Percentiles rank a stretch among this genome's conserved stretches.
Evolutionary conservation across 148 eudicot genomes (phyloP).

Genomic region (Pouteria glomerata): DNA sequence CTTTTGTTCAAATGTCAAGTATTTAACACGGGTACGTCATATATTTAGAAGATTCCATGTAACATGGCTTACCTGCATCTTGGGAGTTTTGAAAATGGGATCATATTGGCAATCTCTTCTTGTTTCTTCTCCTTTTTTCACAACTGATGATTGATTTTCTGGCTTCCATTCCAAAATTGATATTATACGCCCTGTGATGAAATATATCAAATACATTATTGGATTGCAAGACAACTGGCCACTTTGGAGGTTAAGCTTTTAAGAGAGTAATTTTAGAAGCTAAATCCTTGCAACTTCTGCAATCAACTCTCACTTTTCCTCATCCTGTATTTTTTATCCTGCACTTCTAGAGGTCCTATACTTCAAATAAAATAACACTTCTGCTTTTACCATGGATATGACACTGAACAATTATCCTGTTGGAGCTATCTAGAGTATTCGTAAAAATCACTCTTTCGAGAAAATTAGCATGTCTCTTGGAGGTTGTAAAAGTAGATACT

Average conservation of each 20-base stretch:
- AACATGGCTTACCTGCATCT: no score
- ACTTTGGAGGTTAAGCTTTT: neutral
- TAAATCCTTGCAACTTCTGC: no score
- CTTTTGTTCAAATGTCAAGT: no score
- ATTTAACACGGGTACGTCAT: no score
- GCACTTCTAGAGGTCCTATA: neutral
- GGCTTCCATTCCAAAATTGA: neutral
- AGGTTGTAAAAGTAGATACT: neutral
- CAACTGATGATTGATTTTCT: neutral
- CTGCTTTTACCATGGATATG: neutral
- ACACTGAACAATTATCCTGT: neutral
- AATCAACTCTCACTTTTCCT: neutral
- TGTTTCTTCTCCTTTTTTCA: neutral
- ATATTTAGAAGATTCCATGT: no score
- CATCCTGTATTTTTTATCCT: neutral
- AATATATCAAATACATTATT: neutral
- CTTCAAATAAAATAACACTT: neutral
- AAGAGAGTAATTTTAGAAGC: neutral
- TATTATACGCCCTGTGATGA: neutral
- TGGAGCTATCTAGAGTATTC: neutral
- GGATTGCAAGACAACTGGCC: neutral
- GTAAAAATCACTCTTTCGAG: no score
- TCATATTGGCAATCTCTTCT: neutral
- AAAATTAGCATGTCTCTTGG: neutral
- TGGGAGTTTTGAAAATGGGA: neutral